These are phyloP conservation scores for Citrullus mucosospermus DNA, from an alignment of 306 rosid species.

Conservation along the genomic window DNA sequence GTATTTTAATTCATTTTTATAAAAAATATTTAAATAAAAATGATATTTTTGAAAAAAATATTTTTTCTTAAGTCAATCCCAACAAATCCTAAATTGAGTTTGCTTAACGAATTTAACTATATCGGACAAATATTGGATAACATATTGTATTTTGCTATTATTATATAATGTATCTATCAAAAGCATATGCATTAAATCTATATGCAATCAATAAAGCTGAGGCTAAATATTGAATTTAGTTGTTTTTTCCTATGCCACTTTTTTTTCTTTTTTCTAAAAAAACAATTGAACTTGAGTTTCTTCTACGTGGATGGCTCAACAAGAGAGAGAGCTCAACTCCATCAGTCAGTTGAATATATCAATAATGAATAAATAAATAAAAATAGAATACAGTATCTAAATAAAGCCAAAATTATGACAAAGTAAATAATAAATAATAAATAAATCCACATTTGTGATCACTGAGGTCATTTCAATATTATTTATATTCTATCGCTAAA, in stretches of 20 bases:
- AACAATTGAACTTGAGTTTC: neutral
- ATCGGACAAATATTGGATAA: neutral
- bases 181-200: neutral
- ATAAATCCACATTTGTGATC: too few relatives aligned
- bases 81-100: too few relatives aligned
- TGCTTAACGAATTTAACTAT: neutral
- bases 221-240: neutral
- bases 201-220: neutral
- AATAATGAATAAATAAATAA: neutral
- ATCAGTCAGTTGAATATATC: neutral
- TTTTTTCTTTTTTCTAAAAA: too few relatives aligned
- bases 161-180: neutral
- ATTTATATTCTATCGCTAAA: too few relatives aligned
- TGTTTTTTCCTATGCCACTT: neutral
- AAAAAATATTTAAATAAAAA: too few relatives aligned
- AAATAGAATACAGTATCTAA: neutral
- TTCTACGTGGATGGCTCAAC: neutral
- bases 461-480: too few relatives aligned
- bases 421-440: too few relatives aligned
- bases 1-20: too few relatives aligned
- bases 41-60: too few relatives aligned
- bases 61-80: too few relatives aligned
- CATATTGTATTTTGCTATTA: neutral
- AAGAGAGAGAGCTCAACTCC: neutral
- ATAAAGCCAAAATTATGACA: too few relatives aligned